These are phyloP conservation scores for Sporothrix sp. DNA, from an alignment of 2,329 filamentous ascomycete species.

Conservation along the genomic window DNA sequence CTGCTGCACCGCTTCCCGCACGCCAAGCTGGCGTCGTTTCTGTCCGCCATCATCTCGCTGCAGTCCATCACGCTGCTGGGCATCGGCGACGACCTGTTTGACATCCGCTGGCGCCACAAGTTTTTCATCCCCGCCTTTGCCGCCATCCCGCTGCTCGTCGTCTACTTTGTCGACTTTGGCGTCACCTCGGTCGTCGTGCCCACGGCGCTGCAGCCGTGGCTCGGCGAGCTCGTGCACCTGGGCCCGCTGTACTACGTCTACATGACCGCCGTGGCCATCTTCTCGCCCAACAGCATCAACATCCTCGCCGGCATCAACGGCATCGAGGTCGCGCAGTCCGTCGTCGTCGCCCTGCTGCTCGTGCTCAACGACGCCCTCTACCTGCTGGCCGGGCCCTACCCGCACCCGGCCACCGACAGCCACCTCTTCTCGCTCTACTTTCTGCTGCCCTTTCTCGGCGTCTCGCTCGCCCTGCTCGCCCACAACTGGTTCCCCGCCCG, in stretches of 20 bases:
- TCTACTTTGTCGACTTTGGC: conserved; percentile 98
- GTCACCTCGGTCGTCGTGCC: conserved; percentile 94
- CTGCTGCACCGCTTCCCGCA: conserved; percentile 89
- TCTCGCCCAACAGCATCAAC: conserved; percentile 98
- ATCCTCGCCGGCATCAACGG: conserved; percentile 99
- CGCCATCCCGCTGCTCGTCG: conserved; percentile 82
- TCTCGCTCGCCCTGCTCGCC: conserved; percentile 72
- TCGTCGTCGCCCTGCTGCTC: conserved; percentile 79
- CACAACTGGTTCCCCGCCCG: conserved; percentile 96
- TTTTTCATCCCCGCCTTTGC: conserved; percentile 95
- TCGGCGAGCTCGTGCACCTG: conserved; percentile 78
- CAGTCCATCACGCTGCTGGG: conserved; percentile 86
- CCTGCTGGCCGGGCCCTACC: conserved; percentile 53
- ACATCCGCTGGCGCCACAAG: conserved; percentile 98
- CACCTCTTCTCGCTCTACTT: conserved; percentile 95
- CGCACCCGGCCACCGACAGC: conserved; percentile 88
- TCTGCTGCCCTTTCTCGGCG: conserved; percentile 85
- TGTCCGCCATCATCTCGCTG: conserved; percentile 86
- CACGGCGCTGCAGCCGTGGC: conserved; percentile 69
- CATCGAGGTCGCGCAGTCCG: conserved; percentile 88
- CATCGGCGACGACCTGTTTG: conserved; percentile 91
- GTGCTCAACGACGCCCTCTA: conserved; percentile 83
- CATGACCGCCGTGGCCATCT: conserved; percentile 94
- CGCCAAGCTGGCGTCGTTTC: conserved; percentile 91
- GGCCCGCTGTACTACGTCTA: conserved; percentile 83